phyloP scores from a whole-genome alignment of 805 yeast species.

The Yamadazyma takamatsuzukensis region DNA sequence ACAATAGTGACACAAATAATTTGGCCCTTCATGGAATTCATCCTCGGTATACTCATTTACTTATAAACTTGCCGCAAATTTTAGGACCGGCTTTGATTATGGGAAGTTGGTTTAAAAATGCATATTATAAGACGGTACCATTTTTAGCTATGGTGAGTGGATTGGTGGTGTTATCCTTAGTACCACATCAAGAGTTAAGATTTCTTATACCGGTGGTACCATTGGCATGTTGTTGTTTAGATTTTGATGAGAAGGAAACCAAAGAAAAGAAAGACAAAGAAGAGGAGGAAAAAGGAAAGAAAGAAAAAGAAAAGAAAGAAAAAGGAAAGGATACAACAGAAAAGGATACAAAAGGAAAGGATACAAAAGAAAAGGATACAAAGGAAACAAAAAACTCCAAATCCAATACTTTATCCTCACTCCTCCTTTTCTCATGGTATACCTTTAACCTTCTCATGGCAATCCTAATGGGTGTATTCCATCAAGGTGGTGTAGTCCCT shows the following conservation, averaged over 20 bases:
- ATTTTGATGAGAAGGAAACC: conserved; percentile 29
- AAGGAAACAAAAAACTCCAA: conserved; percentile 6
- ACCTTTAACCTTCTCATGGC: conserved; percentile 59
- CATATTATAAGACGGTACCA: conserved; percentile 50
- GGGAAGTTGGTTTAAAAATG: conserved; percentile 23
- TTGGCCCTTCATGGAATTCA: conserved; percentile 81
- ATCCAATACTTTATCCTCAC: conserved; percentile 13
- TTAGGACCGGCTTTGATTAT: conserved; percentile 70
- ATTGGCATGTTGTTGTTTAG: conserved; percentile 55
- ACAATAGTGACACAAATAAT: conserved; percentile 60
- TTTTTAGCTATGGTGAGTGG: conserved; percentile 63
- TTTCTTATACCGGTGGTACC: conserved; percentile 81
- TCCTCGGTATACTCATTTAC: conserved; percentile 66
- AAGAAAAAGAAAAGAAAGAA: conserved; percentile 4
- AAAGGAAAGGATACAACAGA: conserved; percentile 5
- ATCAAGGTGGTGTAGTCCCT: conserved; percentile 87
- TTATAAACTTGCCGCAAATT: conserved; percentile 74
- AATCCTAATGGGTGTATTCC: conserved; percentile 71
- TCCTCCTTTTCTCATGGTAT: conserved; percentile 47
- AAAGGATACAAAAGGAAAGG: conserved; percentile 9
- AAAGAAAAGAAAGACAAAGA: conserved; percentile 5
- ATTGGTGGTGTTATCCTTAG: conserved; percentile 53
- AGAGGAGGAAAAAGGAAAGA: conserved; percentile 9
- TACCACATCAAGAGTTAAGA: conserved; percentile 94
- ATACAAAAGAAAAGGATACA: conserved; percentile 3